phyloP scores from a whole-genome alignment of 2,329 filamentous ascomycete genomes.

The Celoporthe dispersa region DNA sequence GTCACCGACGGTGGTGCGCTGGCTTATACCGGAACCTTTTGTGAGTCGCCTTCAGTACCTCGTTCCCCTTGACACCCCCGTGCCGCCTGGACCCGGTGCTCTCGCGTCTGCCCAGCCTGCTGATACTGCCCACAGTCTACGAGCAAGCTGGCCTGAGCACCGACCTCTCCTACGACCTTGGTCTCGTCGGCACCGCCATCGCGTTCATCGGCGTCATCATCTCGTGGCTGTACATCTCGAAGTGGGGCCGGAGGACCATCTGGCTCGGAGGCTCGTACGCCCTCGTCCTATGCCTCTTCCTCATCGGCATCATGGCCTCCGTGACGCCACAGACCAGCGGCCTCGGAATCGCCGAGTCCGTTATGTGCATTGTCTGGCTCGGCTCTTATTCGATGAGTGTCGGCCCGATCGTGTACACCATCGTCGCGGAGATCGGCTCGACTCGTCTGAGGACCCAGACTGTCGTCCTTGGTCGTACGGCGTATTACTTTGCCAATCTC shows the following conservation, averaged over 20 bases:
- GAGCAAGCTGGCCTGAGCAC: conserved; percentile 47
- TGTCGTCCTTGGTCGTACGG: conserved; percentile 48
- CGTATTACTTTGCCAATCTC: conserved; percentile 48
- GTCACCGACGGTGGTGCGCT: conserved; percentile 47
- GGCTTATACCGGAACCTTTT: conserved; percentile 50
- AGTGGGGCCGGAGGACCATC: conserved; percentile 48
- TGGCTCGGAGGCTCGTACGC: conserved; percentile 46
- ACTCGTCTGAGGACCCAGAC: conserved; percentile 53
- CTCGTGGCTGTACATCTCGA: conserved; percentile 49
- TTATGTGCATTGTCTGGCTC: conserved; percentile 50
- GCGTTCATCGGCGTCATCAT: conserved; percentile 49
- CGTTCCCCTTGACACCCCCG: too few relatives aligned
- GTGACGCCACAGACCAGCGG: conserved; percentile 41
- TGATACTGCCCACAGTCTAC: conserved; percentile 39
- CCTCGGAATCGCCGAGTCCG: conserved; percentile 46
- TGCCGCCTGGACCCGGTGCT: too few relatives aligned
- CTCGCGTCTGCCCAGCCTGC: neutral
- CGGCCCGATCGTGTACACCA: conserved; percentile 51
- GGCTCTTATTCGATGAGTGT: conserved; percentile 48
- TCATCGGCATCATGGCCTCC: conserved; percentile 48
- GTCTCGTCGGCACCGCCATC: conserved; percentile 47
- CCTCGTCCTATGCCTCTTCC: conserved; percentile 46
- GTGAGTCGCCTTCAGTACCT: conserved; percentile 14
- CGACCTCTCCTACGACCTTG: conserved; percentile 45
- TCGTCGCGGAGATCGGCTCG: conserved; percentile 49